Evolutionary conservation across 495 filamentous ascomycete genomes (phyloP), one percentile per base, ranked within the genome.

Genomic region (Xylaria grammica): DNA sequence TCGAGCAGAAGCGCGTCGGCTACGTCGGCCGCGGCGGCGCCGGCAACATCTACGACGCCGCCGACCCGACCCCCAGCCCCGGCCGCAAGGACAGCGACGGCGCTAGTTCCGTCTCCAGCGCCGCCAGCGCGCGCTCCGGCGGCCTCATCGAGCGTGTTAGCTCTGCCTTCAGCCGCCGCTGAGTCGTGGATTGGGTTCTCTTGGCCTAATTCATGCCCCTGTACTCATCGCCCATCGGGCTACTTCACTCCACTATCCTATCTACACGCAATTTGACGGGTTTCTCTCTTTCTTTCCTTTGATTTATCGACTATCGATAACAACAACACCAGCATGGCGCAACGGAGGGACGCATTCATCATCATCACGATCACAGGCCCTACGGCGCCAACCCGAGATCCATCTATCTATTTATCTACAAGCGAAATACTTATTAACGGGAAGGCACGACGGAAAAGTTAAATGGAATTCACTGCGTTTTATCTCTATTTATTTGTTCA

Each of bases 1-100:
- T 89, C 65, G 89, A 89, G 65, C 68, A 76, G 63, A 75, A 85
- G 65, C 82, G 85, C 67, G 80, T 85, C 30, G 77, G 82, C 72
- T 89, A 95, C 72, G 89, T 95, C 58, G 95, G 95, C 45, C 87
- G 94, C 34, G 95, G 95, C 44, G 95, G 95, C 54, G 90, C 90
- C 36, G 95, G 93, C 29, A 99, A 99, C 79, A 82, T 87, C 69
- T 85, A 78, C 68, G 66, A 60, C 32, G 69, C 67, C 32, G 34
- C 34, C 52, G 22, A 30, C 9, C 55, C 51, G 19, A n/a, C 13
- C 19, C 66, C 59, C 68, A 3, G 19, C 48, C 69, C 70, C 38
- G 61, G 64, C 62, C 30, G 61, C 22, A 75, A 70, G 45, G 69
- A 74, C 53, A 66, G 70, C 69, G 65, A 60, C 48, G 70, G 58